phyloP scores from a whole-genome alignment of 768 basidiomycete genomes.

The Russula vinacea region DNA sequence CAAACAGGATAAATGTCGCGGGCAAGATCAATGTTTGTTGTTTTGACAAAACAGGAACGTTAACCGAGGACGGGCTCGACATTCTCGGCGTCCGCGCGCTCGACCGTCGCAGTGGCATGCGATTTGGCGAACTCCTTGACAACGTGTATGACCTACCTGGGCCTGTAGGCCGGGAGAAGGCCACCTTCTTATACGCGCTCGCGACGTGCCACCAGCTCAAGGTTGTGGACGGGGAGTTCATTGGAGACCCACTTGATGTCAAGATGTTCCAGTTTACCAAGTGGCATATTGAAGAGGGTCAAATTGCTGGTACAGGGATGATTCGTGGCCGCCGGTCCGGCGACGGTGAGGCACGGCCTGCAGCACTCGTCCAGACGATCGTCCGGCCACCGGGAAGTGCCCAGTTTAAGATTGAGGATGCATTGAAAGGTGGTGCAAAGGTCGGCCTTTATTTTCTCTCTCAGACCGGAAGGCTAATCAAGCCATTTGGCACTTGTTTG shows the following conservation, averaged over 20 bases:
- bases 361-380: conserved; percentile 92
- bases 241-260: conserved; percentile 93
- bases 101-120: conserved; percentile 55
- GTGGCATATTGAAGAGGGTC: conserved; percentile 95
- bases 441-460: conserved; percentile 42
- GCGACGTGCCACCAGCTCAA: conserved; percentile 97
- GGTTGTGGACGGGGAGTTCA: conserved; percentile 78
- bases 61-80: conserved; percentile 97
- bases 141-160: conserved; percentile 72
- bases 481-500: conserved; percentile 11
- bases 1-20: conserved; percentile 89
- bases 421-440: conserved; percentile 76
- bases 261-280: conserved; percentile 98
- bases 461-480: conserved; percentile 18
- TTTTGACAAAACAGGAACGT: conserved; percentile 98
- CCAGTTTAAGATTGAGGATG: conserved; percentile 89
- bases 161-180: conserved; percentile 65
- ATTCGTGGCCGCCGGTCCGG: conserved; percentile 61
- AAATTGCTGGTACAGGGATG: conserved; percentile 61
- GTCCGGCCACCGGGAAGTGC: conserved; percentile 94
- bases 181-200: conserved; percentile 86
- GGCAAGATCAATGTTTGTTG: conserved; percentile 97
- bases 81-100: conserved; percentile 89
- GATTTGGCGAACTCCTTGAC: conserved; percentile 87
- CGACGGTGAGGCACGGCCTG: conserved; percentile 55